Evolutionary conservation across 148 eudicot genomes (phyloP), one percentile per base, ranked within the genome.

Genomic region (Heliamphora exappendiculata): DNA sequence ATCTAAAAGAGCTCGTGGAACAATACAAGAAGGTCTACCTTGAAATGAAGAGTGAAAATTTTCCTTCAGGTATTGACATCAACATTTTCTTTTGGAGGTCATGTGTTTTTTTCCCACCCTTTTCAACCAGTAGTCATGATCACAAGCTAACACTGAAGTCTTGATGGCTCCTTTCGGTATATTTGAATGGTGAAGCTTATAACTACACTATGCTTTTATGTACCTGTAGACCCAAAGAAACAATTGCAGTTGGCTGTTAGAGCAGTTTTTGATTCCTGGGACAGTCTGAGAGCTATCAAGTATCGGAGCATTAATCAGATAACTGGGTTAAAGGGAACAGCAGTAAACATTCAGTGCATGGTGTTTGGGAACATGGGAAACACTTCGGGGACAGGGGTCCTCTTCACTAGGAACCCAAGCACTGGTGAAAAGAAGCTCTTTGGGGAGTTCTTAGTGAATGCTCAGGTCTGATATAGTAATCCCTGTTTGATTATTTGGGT

Each of bases 361-460:
- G 99, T 96, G 34, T 96, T 96, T 78, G 99, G 99, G 20, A 96
- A 96, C 83, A 93, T 96, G 99, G 99, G 99, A 66, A 79, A 93
- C 82, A 93, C 99, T 81, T 96, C 99, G n/a, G 99, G 99, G 55
- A 96, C 99, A 4, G 99, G 99, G 42, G 99, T 96, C 76, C 92
- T 96, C 34, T 96, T 96, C 82, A 96, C 99, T 34, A 89, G 99
- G 69, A 93, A 93, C 73, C 99, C 99, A 6, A 96, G 98, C 84
- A 96, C 98, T 2, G 99, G 99, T 34, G 99, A 96, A 75, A 93
- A 89, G 78, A 91, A 93, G 88, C 87, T 96, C 44, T 96, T 93
- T 70, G 99, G 99, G 49, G 99, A 96, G 85, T 96, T 96, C 78
- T 78, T 96, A 29, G 68, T 90, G 75, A 96, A 96, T 79, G 99